Evolutionary conservation across 176 grass and related monocot genomes (phyloP).

Genomic region (Avena sativa): DNA sequence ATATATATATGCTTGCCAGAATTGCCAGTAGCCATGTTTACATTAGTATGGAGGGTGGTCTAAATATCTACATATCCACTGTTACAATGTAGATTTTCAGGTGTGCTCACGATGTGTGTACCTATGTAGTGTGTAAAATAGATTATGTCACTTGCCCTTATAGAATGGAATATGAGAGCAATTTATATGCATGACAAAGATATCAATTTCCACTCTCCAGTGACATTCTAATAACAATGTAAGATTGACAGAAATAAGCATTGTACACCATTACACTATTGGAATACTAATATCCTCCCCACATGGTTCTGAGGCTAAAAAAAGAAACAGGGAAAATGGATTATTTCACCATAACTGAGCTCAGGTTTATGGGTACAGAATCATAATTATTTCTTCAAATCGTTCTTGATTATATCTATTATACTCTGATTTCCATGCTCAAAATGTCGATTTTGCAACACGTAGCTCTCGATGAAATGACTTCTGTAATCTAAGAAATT

Average conservation of each 20-base stretch:
- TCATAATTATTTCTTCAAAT: slow-evolving; percentile 13
- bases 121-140: slow-evolving; percentile 44
- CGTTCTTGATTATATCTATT: background rate
- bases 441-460: background rate
- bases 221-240: background rate
- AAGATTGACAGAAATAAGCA: background rate
- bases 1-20: slow-evolving; percentile 1
- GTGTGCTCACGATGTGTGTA: slow-evolving; percentile 38
- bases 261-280: background rate
- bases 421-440: background rate
- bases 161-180: slow-evolving; percentile 3
- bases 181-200: slow-evolving; percentile 2
- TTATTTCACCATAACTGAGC: background rate
- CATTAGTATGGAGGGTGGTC: slow-evolving; percentile 37
- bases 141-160: slow-evolving; percentile 38
- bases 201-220: background rate
- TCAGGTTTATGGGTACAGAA: background rate
- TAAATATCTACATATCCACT: slow-evolving; percentile 33
- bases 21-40: slow-evolving; percentile 37
- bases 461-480: background rate
- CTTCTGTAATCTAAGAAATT: background rate
- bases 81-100: slow-evolving; percentile 26
- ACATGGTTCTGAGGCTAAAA: background rate
- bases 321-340: background rate
- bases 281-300: background rate